Percentiles rank a stretch among this genome's conserved stretches.
Evolutionary conservation across 768 basidiomycete genomes (phyloP).

Genomic region (Exsudoporus frostii): DNA sequence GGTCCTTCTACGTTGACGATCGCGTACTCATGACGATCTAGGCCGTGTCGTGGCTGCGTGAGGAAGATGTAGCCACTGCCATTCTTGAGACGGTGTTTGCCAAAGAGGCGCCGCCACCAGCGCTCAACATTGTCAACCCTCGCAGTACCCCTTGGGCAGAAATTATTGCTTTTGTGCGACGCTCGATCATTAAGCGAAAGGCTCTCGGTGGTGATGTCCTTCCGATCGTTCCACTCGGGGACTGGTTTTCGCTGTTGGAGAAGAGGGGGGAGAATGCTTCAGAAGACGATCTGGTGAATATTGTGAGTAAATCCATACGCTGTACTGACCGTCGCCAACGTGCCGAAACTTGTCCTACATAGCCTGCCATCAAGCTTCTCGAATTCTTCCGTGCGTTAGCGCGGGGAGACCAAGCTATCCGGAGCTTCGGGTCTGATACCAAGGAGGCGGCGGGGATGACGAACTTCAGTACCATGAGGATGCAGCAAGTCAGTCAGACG

Average conservation of each 20-base stretch:
- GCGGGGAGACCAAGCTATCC: slow-evolving; percentile 12
- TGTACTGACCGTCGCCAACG: not conserved
- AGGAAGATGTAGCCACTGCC: slow-evolving; percentile 35
- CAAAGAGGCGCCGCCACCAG: slow-evolving; percentile 13
- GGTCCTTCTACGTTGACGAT: too few species aligned
- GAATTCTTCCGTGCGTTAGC: slow-evolving; percentile 31
- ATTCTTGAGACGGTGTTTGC: slow-evolving; percentile 30
- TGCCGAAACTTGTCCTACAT: not conserved
- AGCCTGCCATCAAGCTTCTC: slow-evolving; percentile 38
- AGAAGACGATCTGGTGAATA: slow-evolving; percentile 27
- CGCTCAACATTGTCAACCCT: slow-evolving; percentile 41
- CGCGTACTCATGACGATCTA: slow-evolving; percentile 8
- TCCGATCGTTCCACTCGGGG: slow-evolving; percentile 31
- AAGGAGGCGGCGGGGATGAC: slow-evolving; percentile 22
- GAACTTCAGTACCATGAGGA: slow-evolving; percentile 16
- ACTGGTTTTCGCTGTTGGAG: slow-evolving; percentile 35
- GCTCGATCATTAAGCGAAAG: slow-evolving; percentile 13
- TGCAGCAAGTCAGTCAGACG: slow-evolving; percentile 15
- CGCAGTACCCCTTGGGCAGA: slow-evolving; percentile 31
- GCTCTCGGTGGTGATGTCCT: slow-evolving; percentile 9
- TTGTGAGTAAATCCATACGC: slow-evolving; percentile 26
- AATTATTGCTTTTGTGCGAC: slow-evolving; percentile 27
- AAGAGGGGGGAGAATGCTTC: slow-evolving; percentile 14
- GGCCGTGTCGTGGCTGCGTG: slow-evolving; percentile 43
- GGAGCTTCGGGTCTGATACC: not conserved